Base-by-base conservation (phyloP, 176 grass and related monocot genomes). In the Bolboschoenus planiculmis region DNA sequence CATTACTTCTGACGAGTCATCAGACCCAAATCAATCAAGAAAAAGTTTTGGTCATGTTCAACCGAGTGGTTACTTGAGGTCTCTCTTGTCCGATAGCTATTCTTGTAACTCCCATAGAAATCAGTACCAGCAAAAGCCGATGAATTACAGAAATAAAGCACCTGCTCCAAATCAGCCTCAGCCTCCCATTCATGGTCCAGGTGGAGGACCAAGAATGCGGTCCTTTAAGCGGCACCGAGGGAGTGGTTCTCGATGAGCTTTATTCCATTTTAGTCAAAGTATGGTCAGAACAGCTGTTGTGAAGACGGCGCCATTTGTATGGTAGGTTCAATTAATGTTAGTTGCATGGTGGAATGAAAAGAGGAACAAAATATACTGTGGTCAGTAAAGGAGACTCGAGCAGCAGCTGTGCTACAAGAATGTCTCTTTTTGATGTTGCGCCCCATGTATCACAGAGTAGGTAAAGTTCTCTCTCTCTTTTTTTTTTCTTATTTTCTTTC, bases 181-280 rank as follows among this genome's bases (percentile, higher is more conserved):
- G 26, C 57, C 16, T 21, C 75, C 40, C 31, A 70, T 73, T 64
- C 56, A 78, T 81, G 68, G 71, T 55, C 18, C 77, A 59, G 53
- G 53, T 80, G 79, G 87, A 84, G 60, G 58, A 60, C 48, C 75
- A n/a, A 68, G 68, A 63, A 58, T 82, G 53, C 78, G 79, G 81
- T 91, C 95, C 59, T 90, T 84, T 78, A 98, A 93, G 89, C 90
- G 92, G 77, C 92, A 81, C 67, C 86, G 95, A 0, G 61, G 68
- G 56, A 83, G 63, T 10, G 36, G 26, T 30, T 23, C 83, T 21
- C 31, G 8, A 37, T 80, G 74, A 90, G 13, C 15, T 4, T 15
- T 39, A 27, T 57, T 42, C 24, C 37, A 23, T 75, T 51, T 35
- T 48, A 11, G 16, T 68, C 14, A n/a, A 15, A 66, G 42, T 72